Base-by-base conservation (phyloP, 2,329 filamentous ascomycete species). In the Calcarisporium arbuscula region DNA sequence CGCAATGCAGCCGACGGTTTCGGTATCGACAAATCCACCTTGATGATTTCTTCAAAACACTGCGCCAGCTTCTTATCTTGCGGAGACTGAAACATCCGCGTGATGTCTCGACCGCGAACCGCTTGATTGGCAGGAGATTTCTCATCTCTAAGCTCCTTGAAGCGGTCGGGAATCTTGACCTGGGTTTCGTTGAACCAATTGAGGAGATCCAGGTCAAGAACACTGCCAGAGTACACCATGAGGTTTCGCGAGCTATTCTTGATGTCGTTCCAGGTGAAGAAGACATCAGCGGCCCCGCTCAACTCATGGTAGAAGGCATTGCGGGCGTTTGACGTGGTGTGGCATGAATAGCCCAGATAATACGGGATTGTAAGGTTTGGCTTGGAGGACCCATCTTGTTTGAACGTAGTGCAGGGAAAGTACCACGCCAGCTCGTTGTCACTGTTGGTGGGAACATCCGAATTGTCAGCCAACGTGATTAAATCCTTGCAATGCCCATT, bases 11-110 rank as follows among this genome's bases (percentile, higher is more conserved):
- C 92, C 92, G 31, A 98, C 85, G 6, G 86, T 94, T 50, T 94
- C 89, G 0, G 92, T 96, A 52, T 98, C 94, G 40, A 98, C 83
- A 10, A 84, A 89, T 39, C 92, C 92, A 98, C 92, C 59, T 90
- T 94, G 72, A 95, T 87, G 44, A 94, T 94, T 52, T 98, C 81
- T 42, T 88, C 79, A 43, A 98, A 78, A 58, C 92, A 98, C 55
- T 87, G 77, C 10, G 85, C 89, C 32, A 90, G 71, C 45, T 78
- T 72, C 68, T 90, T 95, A 52, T 95, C 88, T 3, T 71, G 63
- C 7, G 77, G 71, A 2, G 78, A 80, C 52, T 94, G 86, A 59
- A 95, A 90, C 37, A 85, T 74, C 40, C 89, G 85, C 3, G 92
- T 98, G 32, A 95, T 77, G 56, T 98, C 92, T 27, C 85, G 80